Conservation (phyloP, 2,329 filamentous ascomycete species). For the Ascocoryne sarcoides region DNA sequence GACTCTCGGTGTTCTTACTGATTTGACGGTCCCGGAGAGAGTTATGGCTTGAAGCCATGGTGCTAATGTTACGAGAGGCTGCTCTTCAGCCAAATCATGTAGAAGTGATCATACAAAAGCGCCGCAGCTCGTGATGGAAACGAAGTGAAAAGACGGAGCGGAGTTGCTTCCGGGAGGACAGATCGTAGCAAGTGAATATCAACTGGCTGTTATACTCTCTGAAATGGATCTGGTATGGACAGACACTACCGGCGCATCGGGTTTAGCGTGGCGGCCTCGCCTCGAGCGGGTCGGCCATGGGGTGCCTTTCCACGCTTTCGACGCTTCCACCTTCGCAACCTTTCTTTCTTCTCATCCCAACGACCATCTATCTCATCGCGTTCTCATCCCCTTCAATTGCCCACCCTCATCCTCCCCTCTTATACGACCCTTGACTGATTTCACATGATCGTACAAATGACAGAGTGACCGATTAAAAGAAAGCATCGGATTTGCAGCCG, state of each 20-base stretch:
- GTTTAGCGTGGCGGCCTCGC: not conserved
- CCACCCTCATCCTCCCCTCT: slow-evolving; percentile 10
- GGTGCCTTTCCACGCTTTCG: too few relatives aligned
- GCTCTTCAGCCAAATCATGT: slow-evolving; percentile 24
- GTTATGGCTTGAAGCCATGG: slow-evolving; percentile 46
- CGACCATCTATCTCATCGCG: slow-evolving; percentile 5
- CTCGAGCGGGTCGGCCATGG: too few relatives aligned
- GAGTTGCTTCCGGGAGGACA: not conserved
- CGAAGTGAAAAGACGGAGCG: not conserved
- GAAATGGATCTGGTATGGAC: too few relatives aligned
- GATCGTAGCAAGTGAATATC: not conserved
- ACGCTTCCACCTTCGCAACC: too few relatives aligned
- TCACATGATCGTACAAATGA: slow-evolving; percentile 28
- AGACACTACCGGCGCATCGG: too few relatives aligned
- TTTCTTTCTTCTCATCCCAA: slow-evolving; percentile 6
- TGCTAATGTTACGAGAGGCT: slow-evolving; percentile 24
- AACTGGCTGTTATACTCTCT: too few relatives aligned
- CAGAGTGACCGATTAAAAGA: slow-evolving; percentile 22
- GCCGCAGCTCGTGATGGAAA: not conserved
- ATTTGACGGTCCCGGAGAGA: slow-evolving; percentile 65
- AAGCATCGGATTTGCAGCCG: slow-evolving; percentile 9
- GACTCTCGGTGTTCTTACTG: slow-evolving; percentile 39
- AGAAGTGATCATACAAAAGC: slow-evolving; percentile 21
- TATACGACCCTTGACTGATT: slow-evolving; percentile 22
- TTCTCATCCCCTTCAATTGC: slow-evolving; percentile 11